Percentiles rank a stretch among this genome's conserved stretches.
phyloP scores from a whole-genome alignment of 2,329 filamentous ascomycete genomes.

The Graphilbum ipis-grandicollis region DNA sequence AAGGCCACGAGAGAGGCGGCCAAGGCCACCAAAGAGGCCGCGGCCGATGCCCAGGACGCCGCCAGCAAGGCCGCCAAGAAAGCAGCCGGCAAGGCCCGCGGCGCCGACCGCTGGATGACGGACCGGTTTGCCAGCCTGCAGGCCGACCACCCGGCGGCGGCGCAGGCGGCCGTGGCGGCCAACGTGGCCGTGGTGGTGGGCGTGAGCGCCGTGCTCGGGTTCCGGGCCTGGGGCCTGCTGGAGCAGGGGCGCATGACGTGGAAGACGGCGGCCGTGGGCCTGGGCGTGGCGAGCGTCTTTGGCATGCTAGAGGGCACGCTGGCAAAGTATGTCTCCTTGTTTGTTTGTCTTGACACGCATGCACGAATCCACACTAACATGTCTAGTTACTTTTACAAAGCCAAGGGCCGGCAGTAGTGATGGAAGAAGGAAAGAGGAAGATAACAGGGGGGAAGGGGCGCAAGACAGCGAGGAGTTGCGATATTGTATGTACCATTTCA shows the following conservation, averaged over 20 bases:
- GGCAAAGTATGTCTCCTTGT: conserved; percentile 22
- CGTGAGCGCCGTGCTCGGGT: conserved; percentile 33
- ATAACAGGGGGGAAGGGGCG: too few species aligned
- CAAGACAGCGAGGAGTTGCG: too few species aligned
- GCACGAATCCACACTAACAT: too few species aligned
- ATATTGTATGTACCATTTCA: too few species aligned
- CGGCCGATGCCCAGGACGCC: not conserved
- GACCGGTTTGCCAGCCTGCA: conserved; percentile 28
- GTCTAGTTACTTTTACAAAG: conserved; percentile 18
- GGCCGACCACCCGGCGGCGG: conserved; percentile 19
- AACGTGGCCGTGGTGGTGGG: conserved; percentile 36
- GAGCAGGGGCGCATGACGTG: conserved; percentile 32
- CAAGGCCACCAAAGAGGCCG: too few species aligned
- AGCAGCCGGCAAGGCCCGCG: conserved; percentile 16
- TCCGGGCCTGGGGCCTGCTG: conserved; percentile 38
- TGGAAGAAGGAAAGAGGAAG: too few species aligned
- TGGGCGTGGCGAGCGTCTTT: conserved; percentile 31
- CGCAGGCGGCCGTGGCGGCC: conserved; percentile 23
- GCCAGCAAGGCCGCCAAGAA: conserved; percentile 10
- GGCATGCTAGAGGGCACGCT: conserved; percentile 31
- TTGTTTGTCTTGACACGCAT: too few species aligned
- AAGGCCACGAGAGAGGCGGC: too few species aligned
- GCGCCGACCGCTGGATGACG: conserved; percentile 31
- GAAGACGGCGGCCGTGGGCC: conserved; percentile 31
- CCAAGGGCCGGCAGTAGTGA: conserved; percentile 15